Base-by-base conservation (phyloP, 306 rosid species). In the Sesbania bispinosa region DNA sequence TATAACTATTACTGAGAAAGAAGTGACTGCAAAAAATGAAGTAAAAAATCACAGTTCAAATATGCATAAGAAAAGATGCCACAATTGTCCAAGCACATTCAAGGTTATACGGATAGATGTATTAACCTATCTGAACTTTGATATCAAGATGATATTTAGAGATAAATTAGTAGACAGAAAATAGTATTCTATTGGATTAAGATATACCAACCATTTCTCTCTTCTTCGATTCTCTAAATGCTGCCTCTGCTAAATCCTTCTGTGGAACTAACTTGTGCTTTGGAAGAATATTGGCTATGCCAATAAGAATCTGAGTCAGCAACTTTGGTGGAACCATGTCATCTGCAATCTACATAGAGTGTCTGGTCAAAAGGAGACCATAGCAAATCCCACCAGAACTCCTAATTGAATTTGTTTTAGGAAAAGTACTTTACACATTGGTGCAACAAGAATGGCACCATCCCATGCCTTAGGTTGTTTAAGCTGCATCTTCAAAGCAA, bases 371-470 rank as follows among this genome's bases (percentile, higher is more conserved):
- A 69, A 5, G 51, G 50, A 75, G 79, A 70, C 62, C 45, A 14
- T 45, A 74, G 18, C 48, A 72, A 35, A 62, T 38, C 16, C 5
- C 0, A 60, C 0, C 32, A 20, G 52, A 71, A 64, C 59, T 35
- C 26, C 6, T 8, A 53, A 47, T 47, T 36, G 57, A 72, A 19
- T 62, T 54, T 14, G 77, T 66, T 81, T 69, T 43, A 60, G 71
- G 64, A 46, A 71, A 75, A 54, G 15, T 92, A 92, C 98, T 76
- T 91, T 94, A 82, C 99, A 94, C 99, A 94, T 94, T 3, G 99
- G 99, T 52, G 97, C 99, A 47, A 86, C 95, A 73, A 94, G 93
- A 81, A 91, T 3, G 36, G 99, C 99, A 9, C 99, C 99, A 39
- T 71, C 83, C 99, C 99, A 91, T 4, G 79, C 88, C 47, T 45